Conservation (phyloP, 768 basidiomycete genomes). For the Hygrocybe coccinea region DNA sequence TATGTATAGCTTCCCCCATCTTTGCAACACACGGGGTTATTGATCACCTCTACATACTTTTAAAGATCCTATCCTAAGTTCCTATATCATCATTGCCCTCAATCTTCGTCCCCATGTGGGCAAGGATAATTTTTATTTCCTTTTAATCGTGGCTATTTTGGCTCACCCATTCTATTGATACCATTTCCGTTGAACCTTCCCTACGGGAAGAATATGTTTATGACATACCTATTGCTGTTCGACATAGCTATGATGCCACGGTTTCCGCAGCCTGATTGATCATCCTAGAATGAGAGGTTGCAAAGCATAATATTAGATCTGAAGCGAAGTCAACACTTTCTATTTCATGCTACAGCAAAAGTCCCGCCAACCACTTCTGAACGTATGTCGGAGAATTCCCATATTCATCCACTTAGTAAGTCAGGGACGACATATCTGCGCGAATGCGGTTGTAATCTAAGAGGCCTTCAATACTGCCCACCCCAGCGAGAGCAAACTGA, state of each 20-base stretch:
- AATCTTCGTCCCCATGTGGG: neutral
- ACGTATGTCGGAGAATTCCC: neutral
- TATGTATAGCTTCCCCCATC: slow-evolving; percentile 40
- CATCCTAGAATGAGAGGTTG: too few species aligned
- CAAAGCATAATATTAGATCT: too few species aligned
- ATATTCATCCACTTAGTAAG: slow-evolving; percentile 47
- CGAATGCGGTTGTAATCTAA: slow-evolving; percentile 92
- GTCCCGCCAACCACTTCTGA: neutral
- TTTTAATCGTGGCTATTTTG: neutral
- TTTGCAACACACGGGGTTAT: neutral
- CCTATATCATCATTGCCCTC: neutral
- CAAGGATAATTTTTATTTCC: neutral
- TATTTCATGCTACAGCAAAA: too few species aligned
- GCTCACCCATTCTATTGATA: too few species aligned
- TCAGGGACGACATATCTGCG: slow-evolving; percentile 74
- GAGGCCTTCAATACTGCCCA: slow-evolving; percentile 87
- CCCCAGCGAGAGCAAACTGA: slow-evolving; percentile 80
- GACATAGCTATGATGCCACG: too few species aligned
- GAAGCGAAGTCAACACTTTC: too few species aligned
- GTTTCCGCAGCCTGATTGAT: too few species aligned
- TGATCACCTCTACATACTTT: neutral
- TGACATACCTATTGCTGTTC: too few species aligned
- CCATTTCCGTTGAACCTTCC: too few species aligned
- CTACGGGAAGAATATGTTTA: too few species aligned
- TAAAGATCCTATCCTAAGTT: slow-evolving; percentile 1